phyloP scores from a whole-genome alignment of 257 asterid species.

The Coffea canephora region DNA sequence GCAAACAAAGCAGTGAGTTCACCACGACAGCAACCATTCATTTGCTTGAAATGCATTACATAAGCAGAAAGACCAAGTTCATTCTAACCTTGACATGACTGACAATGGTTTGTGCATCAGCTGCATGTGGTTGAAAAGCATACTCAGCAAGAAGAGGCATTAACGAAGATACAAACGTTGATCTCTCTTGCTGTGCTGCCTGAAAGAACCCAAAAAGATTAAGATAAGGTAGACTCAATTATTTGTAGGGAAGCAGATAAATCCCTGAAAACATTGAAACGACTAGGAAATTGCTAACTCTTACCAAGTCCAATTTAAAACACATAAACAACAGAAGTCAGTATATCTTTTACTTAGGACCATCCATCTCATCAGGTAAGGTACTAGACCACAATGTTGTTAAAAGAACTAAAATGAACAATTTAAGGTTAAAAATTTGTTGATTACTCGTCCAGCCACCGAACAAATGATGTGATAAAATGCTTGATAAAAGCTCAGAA shows the following conservation, averaged over 20 bases:
- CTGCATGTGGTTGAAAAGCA: constrained; percentile 81
- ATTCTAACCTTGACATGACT: constrained; percentile 76
- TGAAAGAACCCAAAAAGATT: constrained; percentile 42
- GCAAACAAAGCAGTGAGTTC: neutral
- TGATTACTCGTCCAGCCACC: neutral
- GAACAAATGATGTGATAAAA: neutral
- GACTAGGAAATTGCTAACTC: neutral
- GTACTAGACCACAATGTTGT: neutral
- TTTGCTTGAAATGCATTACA: neutral
- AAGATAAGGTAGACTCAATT: constrained; percentile 19
- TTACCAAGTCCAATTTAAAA: neutral
- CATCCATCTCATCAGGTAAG: neutral
- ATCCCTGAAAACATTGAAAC: neutral
- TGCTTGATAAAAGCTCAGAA: neutral
- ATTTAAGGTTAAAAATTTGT: neutral
- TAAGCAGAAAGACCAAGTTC: neutral
- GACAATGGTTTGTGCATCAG: constrained; percentile 96
- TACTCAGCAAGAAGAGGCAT: constrained; percentile 97
- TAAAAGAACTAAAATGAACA: neutral
- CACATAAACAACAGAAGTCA: neutral
- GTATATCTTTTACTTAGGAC: neutral
- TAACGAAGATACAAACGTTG: constrained; percentile 67
- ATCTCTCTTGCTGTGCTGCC: constrained; percentile 95
- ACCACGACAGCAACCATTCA: neutral
- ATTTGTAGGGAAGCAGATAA: neutral